Conservation (phyloP, 2,329 filamentous ascomycete genomes). For the Colletotrichum sp. region DNA sequence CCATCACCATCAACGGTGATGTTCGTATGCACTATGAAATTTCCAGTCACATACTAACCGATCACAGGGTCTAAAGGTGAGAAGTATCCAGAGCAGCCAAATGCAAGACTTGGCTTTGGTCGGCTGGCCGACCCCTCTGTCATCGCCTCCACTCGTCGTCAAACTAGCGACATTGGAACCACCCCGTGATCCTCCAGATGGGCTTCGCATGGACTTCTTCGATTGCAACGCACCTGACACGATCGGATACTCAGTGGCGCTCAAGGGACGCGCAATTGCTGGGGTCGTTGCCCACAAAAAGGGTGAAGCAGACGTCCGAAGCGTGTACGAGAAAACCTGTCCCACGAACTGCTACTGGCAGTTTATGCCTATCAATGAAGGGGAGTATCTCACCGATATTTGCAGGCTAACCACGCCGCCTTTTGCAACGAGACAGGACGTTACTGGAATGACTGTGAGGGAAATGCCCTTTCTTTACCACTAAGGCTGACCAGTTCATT, state of each 20-base stretch:
- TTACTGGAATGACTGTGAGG: not conserved
- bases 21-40: not conserved
- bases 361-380: not conserved
- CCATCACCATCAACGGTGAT: not conserved
- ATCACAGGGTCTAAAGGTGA: not conserved
- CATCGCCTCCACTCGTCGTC: not conserved
- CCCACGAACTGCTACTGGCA: not conserved
- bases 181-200: not conserved
- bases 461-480: not conserved
- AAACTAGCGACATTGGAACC: not conserved
- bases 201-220: not conserved
- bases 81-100: not conserved
- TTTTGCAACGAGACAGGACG: not conserved
- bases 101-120: not conserved
- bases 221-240: not conserved
- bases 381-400: not conserved
- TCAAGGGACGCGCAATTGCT: not conserved
- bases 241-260: not conserved
- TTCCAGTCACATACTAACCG: not conserved
- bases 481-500: not conserved
- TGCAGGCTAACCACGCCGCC: not conserved
- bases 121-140: not conserved
- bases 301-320: not conserved
- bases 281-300: not conserved
- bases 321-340: not conserved